Evolutionary conservation across 176 grass and related monocot species (phyloP), one percentile per base, ranked within the genome.

Genomic region (Aegilops umbellulata): DNA sequence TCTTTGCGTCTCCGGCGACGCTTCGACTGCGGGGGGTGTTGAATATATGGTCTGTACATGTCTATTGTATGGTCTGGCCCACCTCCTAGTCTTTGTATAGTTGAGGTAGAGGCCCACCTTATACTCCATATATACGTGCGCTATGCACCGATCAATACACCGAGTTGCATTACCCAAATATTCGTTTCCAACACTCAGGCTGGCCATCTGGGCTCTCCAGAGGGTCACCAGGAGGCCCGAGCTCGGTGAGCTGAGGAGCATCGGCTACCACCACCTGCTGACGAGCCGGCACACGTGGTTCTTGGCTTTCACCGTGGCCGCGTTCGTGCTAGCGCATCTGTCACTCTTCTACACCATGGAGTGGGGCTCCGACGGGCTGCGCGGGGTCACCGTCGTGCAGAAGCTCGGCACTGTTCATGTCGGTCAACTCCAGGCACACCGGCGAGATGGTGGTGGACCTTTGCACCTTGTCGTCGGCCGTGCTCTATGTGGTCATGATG

Each of bases 401-500:
- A 98, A 98, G 89, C 47, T 90, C 65, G 0, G 91, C 83, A 12
- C 25, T 92, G 5, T 95, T 95, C 85, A 87, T 90, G 91, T 86
- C 93, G 0, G 87, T 90, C 16, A 98, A 95, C 86, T 95, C 95
- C 1, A 81, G 95, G 26, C 87, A 98, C 82, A 35, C 93, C 23
- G 95, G 95, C 0, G 95, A 98, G 65, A 62, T 80, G 65, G 46
- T 90, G 10, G 77, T 98, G 22, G 91, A 98, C 55, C 63, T 95
- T 69, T 82, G 87, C 10, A 51, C 71, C 1, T 20, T 98, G 6
- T 88, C 95, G 60, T 27, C 89, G 7, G 91, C 93, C 77, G 93
- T 93, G 26, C 80, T 98, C 35, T 92, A 87, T 67, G 86, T 90
- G 24, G 86, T 92, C 1, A 95, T 98, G 93, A 98, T 98, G 95